These are phyloP conservation scores for Lentinula sp. DNA, from an alignment of 768 basidiomycete species.

Conservation along the genomic window DNA sequence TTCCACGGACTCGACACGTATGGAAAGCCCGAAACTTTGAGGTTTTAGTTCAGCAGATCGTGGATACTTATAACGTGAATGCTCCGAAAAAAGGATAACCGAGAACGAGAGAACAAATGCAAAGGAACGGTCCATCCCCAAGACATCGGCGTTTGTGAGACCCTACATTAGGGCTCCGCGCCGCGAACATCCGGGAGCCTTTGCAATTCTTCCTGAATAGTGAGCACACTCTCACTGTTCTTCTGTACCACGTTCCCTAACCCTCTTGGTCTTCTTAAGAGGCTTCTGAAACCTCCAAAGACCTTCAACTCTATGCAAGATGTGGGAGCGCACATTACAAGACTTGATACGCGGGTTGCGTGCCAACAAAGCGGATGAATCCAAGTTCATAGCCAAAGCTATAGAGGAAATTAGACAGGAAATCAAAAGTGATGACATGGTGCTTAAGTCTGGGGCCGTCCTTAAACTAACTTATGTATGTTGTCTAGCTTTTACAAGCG, in stretches of 20 bases:
- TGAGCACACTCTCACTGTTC: neutral
- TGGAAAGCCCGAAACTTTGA: too few species aligned
- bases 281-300: neutral
- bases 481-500: conserved; percentile 13
- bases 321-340: conserved; percentile 97
- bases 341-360: conserved; percentile 94
- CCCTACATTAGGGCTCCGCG: neutral
- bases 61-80: too few species aligned
- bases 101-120: too few species aligned
- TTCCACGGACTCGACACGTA: too few species aligned
- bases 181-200: neutral
- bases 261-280: neutral
- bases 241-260: neutral
- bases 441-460: conserved; percentile 90
- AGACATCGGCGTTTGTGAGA: neutral
- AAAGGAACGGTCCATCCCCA: too few species aligned
- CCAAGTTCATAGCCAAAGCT: conserved; percentile 86
- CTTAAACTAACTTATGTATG: conserved; percentile 95
- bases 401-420: conserved; percentile 93
- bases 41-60: too few species aligned
- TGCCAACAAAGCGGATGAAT: conserved; percentile 91
- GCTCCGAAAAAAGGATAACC: too few species aligned
- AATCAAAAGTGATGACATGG: conserved; percentile 92
- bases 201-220: neutral
- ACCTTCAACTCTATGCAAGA: conserved; percentile 20